These are phyloP conservation scores for Quercus aquifolioides DNA, from an alignment of 306 rosid species.

Conservation along the genomic window DNA sequence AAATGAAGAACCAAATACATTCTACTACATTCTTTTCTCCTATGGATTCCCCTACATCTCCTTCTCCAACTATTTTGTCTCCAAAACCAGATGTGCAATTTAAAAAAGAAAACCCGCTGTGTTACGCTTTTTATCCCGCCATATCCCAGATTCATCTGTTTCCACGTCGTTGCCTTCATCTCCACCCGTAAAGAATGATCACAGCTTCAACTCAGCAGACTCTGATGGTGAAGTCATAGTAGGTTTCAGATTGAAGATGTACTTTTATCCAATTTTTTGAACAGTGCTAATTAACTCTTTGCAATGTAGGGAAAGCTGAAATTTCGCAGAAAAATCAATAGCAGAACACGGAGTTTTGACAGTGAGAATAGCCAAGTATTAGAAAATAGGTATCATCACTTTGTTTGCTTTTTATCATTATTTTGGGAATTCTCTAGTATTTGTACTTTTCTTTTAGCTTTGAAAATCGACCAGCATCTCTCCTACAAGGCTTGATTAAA, in stretches of 20 bases:
- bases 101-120: slow-evolving; percentile 37
- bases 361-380: slow-evolving; percentile 31
- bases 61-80: slow-evolving; percentile 34
- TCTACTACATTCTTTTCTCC: slow-evolving; percentile 67
- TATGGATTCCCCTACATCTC: slow-evolving; percentile 49
- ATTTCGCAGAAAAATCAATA: slow-evolving; percentile 31
- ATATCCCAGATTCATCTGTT: slow-evolving; percentile 30
- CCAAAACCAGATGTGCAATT: slow-evolving; percentile 21
- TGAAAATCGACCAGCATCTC: background rate
- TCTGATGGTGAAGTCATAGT: slow-evolving; percentile 62
- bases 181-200: slow-evolving; percentile 45
- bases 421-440: slow-evolving; percentile 1
- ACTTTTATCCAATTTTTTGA: background rate
- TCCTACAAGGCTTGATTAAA: background rate
- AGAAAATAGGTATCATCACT: slow-evolving; percentile 52
- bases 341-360: slow-evolving; percentile 32
- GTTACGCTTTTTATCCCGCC: slow-evolving; percentile 54
- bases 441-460: background rate
- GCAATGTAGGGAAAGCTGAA: slow-evolving; percentile 42
- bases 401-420: background rate
- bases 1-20: slow-evolving; percentile 37
- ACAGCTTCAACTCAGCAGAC: slow-evolving; percentile 48
- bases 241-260: slow-evolving; percentile 18
- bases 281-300: slow-evolving; percentile 17
- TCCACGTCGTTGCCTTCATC: slow-evolving; percentile 54